A percentile compares a stretch with the other conserved stretches of the same genome.
These are phyloP conservation scores for Coelastrella sp. DNA, from an alignment of 139 green algal genomes.

Conservation along the genomic window DNA sequence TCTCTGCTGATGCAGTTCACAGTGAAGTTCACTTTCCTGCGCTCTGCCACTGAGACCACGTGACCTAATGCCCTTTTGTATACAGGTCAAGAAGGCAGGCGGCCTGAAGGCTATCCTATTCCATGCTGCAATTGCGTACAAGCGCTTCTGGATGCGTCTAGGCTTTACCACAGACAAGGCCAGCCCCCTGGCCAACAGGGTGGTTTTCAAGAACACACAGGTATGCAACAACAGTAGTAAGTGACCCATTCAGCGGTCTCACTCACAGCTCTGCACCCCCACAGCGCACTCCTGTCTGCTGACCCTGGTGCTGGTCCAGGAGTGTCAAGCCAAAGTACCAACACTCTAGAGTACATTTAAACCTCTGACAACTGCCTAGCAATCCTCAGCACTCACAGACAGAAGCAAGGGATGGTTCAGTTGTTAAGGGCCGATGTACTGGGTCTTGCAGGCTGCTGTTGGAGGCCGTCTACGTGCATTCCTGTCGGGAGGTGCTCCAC, in stretches of 20 bases:
- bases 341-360: too few species aligned
- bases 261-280: too few species aligned
- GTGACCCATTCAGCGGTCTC: too few species aligned
- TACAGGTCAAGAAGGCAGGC: conserved; percentile 36
- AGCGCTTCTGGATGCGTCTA: conserved; percentile 32
- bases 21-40: too few species aligned
- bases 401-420: too few species aligned
- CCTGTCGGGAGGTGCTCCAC: conserved; percentile 86
- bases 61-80: not conserved
- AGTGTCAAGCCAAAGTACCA: not conserved
- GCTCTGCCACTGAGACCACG: too few species aligned
- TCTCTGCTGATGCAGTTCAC: too few species aligned
- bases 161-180: conserved; percentile 14
- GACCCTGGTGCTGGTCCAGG: not conserved
- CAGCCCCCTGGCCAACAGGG: conserved; percentile 69
- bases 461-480: conserved; percentile 75
- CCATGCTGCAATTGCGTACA: conserved; percentile 15
- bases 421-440: too few species aligned
- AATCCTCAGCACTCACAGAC: too few species aligned
- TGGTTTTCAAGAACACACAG: conserved; percentile 80
- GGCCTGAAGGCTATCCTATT: conserved; percentile 18
- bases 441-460: conserved; percentile 55
- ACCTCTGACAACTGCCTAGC: too few species aligned
- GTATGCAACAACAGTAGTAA: not conserved
- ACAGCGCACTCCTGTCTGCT: too few species aligned